Percentiles rank a stretch among this genome's conserved stretches.
phyloP scores from a whole-genome alignment of 225 moss, liverwort and hornwort species.

The Pseudoscleropodium purum region DNA sequence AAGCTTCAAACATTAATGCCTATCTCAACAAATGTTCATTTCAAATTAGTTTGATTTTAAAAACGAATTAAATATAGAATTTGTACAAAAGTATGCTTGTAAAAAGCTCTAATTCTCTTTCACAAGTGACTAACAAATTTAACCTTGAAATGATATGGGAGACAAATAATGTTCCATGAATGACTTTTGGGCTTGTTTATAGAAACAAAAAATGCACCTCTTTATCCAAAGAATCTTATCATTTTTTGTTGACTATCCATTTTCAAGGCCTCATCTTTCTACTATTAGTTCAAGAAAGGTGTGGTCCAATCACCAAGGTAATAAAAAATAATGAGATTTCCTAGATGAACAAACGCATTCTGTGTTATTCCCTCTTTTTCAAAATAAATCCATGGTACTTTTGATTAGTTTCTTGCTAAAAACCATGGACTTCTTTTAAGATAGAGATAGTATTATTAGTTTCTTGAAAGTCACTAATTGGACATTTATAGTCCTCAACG shows the following conservation, averaged over 20 bases:
- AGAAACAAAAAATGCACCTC: neutral
- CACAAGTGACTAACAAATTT: accelerated
- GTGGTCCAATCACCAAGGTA: neutral
- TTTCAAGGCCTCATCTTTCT: accelerated
- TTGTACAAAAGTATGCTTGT: neutral
- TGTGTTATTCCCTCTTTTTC: neutral
- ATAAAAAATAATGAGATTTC: neutral
- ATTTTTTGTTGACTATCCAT: neutral
- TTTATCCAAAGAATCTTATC: accelerated
- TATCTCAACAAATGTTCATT: neutral
- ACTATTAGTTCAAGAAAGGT: accelerated
- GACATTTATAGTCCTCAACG: no score
- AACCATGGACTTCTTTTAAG: no score
- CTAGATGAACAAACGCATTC: neutral
- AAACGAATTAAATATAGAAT: accelerated
- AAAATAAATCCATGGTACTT: no score
- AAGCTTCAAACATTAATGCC: neutral
- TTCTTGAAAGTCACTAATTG: no score
- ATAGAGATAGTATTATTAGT: no score
- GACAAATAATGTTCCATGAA: neutral
- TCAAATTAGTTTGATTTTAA: neutral
- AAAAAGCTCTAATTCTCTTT: neutral
- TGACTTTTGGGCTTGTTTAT: neutral
- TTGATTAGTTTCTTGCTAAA: no score
- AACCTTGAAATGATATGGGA: accelerated